Percentiles rank a stretch among this genome's conserved stretches.
phyloP scores from a whole-genome alignment of 169 alveolate species.

The Plasmodium coatneyi region DNA sequence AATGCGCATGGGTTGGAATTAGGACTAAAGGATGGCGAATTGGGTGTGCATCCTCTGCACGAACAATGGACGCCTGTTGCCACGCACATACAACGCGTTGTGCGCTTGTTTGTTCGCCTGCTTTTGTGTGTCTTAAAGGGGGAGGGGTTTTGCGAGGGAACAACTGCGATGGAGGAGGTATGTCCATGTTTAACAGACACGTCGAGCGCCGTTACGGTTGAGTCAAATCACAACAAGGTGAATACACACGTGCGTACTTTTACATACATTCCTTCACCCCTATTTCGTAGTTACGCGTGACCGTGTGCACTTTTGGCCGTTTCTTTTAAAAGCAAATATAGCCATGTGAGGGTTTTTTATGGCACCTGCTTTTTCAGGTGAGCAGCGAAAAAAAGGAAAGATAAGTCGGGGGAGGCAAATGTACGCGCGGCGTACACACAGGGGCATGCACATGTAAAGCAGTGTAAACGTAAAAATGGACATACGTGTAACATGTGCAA shows the following conservation, averaged over 20 bases:
- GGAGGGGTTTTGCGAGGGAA: neutral
- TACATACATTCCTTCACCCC: neutral
- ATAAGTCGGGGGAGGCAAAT: neutral
- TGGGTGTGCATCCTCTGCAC: neutral
- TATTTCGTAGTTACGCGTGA: neutral
- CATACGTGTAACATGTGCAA: neutral
- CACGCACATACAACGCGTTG: neutral
- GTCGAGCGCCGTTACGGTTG: neutral
- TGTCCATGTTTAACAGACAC: neutral
- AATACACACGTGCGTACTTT: neutral
- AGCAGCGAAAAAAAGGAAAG: neutral
- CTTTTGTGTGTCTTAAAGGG: neutral
- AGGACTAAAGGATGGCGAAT: neutral
- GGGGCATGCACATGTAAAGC: neutral
- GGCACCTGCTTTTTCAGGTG: neutral
- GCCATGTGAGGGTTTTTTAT: neutral
- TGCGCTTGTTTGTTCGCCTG: neutral
- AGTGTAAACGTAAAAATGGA: neutral
- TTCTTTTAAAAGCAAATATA: neutral
- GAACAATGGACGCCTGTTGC: neutral
- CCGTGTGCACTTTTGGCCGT: neutral
- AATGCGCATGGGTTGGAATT: neutral
- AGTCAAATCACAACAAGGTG: neutral
- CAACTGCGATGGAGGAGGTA: neutral
- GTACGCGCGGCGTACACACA: neutral